phyloP scores from a whole-genome alignment of 2,329 filamentous ascomycete species.

The Talaromyces piceae region DNA sequence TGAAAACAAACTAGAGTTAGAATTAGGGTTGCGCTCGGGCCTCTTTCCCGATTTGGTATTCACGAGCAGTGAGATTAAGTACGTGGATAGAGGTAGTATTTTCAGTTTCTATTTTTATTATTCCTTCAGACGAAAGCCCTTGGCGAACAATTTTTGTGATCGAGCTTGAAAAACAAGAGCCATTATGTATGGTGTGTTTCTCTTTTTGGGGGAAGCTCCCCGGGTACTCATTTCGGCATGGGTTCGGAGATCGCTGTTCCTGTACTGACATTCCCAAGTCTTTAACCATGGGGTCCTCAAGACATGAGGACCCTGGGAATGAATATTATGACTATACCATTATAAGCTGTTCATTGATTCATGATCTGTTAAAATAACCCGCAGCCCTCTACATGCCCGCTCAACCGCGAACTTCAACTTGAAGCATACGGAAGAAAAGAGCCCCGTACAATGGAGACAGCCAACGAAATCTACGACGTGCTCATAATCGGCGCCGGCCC shows the following conservation, averaged over 20 bases:
- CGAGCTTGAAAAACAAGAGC: too few relatives aligned
- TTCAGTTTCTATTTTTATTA: too few relatives aligned
- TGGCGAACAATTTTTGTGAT: too few relatives aligned
- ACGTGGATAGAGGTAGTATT: not conserved
- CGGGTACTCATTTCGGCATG: not conserved
- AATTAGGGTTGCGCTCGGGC: not conserved
- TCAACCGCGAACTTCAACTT: not conserved
- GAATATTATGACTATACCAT: not conserved
- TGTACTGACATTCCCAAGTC: not conserved
- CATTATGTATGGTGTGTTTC: not conserved
- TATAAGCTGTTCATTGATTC: not conserved
- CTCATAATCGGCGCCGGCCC: constrained; percentile 69
- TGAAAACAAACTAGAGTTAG: too few relatives aligned
- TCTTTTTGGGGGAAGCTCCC: not conserved
- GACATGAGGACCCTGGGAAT: not conserved
- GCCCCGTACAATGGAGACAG: not conserved
- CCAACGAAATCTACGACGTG: constrained; percentile 45
- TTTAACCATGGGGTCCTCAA: not conserved
- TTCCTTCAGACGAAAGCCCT: too few relatives aligned
- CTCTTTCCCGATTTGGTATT: not conserved
- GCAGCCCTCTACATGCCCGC: not conserved
- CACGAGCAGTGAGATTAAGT: not conserved
- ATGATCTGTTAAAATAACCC: not conserved
- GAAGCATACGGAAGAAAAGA: not conserved
- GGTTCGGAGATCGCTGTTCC: not conserved